These are phyloP conservation scores for Cyberlindnera japonica DNA, from an alignment of 805 yeast genomes.

Conservation along the genomic window DNA sequence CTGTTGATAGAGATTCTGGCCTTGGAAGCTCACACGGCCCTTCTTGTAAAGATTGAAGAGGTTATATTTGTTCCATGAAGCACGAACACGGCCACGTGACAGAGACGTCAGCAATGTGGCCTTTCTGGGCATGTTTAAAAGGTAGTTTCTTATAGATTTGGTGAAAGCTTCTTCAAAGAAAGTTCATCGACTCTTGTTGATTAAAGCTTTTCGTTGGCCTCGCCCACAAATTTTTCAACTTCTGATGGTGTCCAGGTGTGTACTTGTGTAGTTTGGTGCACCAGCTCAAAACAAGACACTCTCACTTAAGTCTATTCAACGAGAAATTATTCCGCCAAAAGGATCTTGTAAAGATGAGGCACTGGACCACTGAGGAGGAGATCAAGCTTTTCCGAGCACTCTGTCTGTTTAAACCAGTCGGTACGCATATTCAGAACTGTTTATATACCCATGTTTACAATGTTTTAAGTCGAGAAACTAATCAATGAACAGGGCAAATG, in stretches of 20 bases:
- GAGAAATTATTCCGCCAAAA: no score
- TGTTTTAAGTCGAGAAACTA: not conserved
- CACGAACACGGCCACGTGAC: constrained; percentile 71
- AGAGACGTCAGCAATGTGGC: constrained; percentile 53
- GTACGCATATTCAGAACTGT: constrained; percentile 30
- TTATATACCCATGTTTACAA: no score
- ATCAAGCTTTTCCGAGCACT: constrained; percentile 56
- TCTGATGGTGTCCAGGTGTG: constrained; percentile 4
- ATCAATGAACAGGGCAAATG: constrained; percentile 16
- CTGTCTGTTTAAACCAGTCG: constrained; percentile 68
- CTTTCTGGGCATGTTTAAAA: constrained; percentile 68
- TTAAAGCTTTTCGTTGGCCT: not conserved
- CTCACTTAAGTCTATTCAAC: no score
- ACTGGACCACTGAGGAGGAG: constrained; percentile 64
- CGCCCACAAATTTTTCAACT: constrained; percentile 5
- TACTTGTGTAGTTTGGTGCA: not conserved
- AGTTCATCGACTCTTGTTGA: no score
- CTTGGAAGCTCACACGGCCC: constrained; percentile 47
- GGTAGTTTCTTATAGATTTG: no score
- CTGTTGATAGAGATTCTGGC: constrained; percentile 80
- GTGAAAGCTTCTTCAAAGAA: no score
- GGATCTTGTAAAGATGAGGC: no score
- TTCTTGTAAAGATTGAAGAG: constrained; percentile 84
- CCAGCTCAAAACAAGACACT: no score
- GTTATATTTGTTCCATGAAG: constrained; percentile 89